Evolutionary conservation across 176 grass and related monocot species (phyloP).

Genomic region (Zea luxurians): DNA sequence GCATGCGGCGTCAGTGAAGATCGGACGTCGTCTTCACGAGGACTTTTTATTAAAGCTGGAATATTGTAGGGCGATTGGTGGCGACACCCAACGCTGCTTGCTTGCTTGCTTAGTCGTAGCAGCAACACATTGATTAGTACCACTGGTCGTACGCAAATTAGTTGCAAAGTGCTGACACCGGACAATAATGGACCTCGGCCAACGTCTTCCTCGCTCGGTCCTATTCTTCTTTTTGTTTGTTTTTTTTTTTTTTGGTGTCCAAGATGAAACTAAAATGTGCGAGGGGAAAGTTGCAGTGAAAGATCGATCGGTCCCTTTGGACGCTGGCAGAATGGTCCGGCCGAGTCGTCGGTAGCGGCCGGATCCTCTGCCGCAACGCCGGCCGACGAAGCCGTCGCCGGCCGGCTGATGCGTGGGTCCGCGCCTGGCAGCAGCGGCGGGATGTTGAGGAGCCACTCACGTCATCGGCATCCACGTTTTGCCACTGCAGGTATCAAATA

Average conservation of each 20-base stretch:
- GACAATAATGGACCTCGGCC: not conserved
- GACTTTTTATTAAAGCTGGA: constrained; percentile 22
- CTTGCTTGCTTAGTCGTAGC: not conserved
- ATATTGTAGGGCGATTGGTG: not conserved
- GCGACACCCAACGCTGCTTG: not conserved
- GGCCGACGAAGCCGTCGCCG: too few relatives aligned
- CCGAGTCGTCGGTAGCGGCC: too few relatives aligned
- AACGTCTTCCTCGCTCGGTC: not conserved
- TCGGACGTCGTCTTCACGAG: constrained; percentile 32
- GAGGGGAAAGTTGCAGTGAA: too few relatives aligned
- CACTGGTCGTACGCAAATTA: not conserved
- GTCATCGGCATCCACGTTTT: too few relatives aligned
- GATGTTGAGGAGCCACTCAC: too few relatives aligned
- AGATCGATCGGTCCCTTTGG: too few relatives aligned
- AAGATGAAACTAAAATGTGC: not conserved
- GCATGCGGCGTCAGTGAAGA: constrained; percentile 3
- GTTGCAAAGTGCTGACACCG: not conserved
- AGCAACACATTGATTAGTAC: not conserved
- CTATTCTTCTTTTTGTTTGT: not conserved
- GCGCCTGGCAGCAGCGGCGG: too few relatives aligned
- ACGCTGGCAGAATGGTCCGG: too few relatives aligned
- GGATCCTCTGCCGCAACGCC: too few relatives aligned
- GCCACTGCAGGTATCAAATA: too few relatives aligned
- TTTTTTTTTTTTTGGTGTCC: not conserved
- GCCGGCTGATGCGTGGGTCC: too few relatives aligned